These are phyloP conservation scores for Astrocystis sublimbata DNA, from an alignment of 495 filamentous ascomycete genomes.

Conservation along the genomic window DNA sequence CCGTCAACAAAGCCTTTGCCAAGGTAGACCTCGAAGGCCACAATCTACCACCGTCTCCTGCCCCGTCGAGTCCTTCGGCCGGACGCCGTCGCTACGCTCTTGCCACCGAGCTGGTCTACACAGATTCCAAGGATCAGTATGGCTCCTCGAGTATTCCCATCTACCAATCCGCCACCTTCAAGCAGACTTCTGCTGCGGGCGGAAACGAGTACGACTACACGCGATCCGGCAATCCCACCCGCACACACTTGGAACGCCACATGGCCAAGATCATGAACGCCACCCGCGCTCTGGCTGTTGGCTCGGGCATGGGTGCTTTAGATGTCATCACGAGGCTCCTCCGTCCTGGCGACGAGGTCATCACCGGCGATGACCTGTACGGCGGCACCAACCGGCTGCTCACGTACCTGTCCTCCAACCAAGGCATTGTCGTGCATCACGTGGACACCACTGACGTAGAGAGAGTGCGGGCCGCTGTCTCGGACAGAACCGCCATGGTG, in stretches of 20 bases:
- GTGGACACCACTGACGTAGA: constrained; percentile 85
- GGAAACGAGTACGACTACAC: constrained; percentile 98
- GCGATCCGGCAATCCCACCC: constrained; percentile 91
- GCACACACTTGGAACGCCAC: constrained; percentile 94
- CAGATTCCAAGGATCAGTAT: constrained; percentile 93
- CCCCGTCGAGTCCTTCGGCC: constrained; percentile 84
- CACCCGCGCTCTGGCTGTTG: constrained; percentile 84
- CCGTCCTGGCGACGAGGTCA: constrained; percentile 91
- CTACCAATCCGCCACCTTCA: constrained; percentile 98
- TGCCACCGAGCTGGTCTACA: constrained; percentile 94
- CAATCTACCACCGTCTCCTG: constrained; percentile 88
- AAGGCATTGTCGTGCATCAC: constrained; percentile 90
- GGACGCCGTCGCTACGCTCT: constrained; percentile 83
- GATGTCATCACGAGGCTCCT: constrained; percentile 96
- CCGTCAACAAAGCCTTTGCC: constrained; percentile 67
- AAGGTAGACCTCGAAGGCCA: constrained; percentile 85
- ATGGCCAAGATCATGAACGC: constrained; percentile 98
- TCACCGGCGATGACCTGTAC: constrained; percentile 96
- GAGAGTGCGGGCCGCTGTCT: constrained; percentile 66
- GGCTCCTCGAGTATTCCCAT: constrained; percentile 93
- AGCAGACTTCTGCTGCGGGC: constrained; percentile 75
- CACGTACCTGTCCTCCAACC: constrained; percentile 83
- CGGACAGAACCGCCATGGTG: constrained; percentile 86
- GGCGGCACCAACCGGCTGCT: constrained; percentile 93
- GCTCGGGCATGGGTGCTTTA: constrained; percentile 94